phyloP scores from a whole-genome alignment of 2,329 filamentous ascomycete species.

The Ophiostoma tasmaniense region DNA sequence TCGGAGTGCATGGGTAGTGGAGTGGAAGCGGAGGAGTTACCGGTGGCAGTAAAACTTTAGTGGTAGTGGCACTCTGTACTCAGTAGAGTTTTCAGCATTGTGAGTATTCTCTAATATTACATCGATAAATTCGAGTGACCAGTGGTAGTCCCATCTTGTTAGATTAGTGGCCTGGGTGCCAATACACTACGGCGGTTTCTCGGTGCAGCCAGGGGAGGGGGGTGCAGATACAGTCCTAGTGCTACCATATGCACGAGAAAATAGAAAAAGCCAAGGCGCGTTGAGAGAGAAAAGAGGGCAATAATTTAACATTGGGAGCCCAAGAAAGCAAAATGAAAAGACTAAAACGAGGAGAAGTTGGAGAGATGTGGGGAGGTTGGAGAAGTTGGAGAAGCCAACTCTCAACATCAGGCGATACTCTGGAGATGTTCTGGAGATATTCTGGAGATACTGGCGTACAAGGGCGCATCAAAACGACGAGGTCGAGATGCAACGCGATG shows the following conservation, averaged over 20 bases:
- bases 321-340: neutral
- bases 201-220: neutral
- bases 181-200: constrained; percentile 10
- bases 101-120: neutral
- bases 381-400: neutral
- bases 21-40: neutral
- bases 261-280: neutral
- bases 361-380: neutral
- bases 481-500: neutral
- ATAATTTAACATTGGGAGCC: neutral
- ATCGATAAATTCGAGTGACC: neutral
- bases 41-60: too few species aligned
- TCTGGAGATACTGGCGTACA: neutral
- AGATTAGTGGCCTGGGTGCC: neutral
- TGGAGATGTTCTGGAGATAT: neutral
- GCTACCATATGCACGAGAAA: neutral
- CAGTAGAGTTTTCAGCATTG: neutral
- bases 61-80: too few species aligned
- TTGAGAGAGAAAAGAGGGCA: neutral
- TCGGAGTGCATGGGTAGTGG: neutral
- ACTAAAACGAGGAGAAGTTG: constrained; percentile 1
- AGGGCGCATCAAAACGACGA: neutral
- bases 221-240: neutral
- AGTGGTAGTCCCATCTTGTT: neutral
- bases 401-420: neutral